Percentiles rank a stretch among this genome's conserved stretches.
phyloP scores from a whole-genome alignment of 2,329 filamentous ascomycete species.

The Phaeosphaeriaceae sp. region DNA sequence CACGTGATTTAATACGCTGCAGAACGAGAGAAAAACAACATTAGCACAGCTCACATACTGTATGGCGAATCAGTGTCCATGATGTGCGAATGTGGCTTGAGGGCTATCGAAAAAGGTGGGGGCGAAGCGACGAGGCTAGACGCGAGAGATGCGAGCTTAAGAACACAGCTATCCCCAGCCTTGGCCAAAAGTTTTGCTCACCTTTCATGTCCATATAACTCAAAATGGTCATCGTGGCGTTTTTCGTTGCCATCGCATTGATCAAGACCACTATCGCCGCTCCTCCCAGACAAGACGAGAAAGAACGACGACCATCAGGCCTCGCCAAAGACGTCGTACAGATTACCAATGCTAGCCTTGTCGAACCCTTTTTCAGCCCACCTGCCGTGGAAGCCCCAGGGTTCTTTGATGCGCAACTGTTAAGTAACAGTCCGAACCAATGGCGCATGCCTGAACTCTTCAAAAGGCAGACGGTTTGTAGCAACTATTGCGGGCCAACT shows the following conservation, averaged over 20 bases:
- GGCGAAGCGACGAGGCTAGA: not conserved
- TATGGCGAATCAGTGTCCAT: not conserved
- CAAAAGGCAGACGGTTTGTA: not conserved
- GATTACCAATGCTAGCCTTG: not conserved
- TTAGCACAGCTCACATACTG: not conserved
- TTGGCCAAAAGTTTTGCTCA: too few relatives aligned
- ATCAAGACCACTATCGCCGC: not conserved
- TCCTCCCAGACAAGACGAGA: not conserved
- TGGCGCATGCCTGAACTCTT: not conserved
- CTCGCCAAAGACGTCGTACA: not conserved
- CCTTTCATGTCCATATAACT: not conserved
- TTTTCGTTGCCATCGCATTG: not conserved
- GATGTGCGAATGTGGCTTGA: conserved; percentile 1
- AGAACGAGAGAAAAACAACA: not conserved
- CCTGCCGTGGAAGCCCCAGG: not conserved
- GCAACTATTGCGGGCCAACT: not conserved
- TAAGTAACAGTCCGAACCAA: not conserved
- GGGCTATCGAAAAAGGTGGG: not conserved
- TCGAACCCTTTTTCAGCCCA: not conserved
- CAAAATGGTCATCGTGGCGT: not conserved
- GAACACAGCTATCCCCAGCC: not conserved
- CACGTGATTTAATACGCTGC: too few relatives aligned
- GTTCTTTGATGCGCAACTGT: not conserved
- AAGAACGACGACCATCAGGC: not conserved
- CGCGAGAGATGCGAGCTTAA: not conserved